Percentiles rank a stretch among this genome's conserved stretches.
These are phyloP conservation scores for Penicillium sp. DNA, from an alignment of 2,329 filamentous ascomycete genomes.

Conservation along the genomic window DNA sequence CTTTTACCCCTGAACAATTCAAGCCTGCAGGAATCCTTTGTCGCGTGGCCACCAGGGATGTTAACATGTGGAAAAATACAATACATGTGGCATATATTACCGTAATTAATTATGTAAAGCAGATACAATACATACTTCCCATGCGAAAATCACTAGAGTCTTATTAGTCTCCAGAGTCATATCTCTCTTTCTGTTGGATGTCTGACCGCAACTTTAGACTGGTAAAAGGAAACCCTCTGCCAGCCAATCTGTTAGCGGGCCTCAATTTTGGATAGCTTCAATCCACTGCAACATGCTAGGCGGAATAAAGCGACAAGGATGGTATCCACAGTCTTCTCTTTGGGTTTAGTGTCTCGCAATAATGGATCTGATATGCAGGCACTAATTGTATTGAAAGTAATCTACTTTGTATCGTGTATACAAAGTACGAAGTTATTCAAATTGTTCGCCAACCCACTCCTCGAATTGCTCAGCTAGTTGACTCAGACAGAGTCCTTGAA, in stretches of 20 bases:
- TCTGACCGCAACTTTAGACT: conserved; percentile 21
- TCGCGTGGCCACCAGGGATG: conserved; percentile 34
- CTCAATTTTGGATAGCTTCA: conserved; percentile 14
- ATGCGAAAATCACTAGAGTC: conserved; percentile 6
- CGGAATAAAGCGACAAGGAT: conserved; percentile 15
- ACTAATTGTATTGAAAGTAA: conserved; percentile 1
- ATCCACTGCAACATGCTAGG: conserved; percentile 8
- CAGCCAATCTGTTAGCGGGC: conserved; percentile 13
- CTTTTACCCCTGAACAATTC: conserved; percentile 7
- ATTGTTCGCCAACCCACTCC: background rate
- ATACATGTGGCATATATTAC: conserved; percentile 6
- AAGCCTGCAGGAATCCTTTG: conserved; percentile 16
- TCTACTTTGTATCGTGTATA: background rate
- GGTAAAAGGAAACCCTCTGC: conserved; percentile 12
- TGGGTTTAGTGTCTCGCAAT: conserved; percentile 1
- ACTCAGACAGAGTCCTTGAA: background rate
- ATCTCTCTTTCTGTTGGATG: conserved; percentile 8
- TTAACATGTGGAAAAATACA: conserved; percentile 2
- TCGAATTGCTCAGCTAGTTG: background rate
- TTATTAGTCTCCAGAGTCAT: background rate
- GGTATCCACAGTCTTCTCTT: background rate
- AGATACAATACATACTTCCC: background rate
- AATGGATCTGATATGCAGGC: conserved; percentile 3
- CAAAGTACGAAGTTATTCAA: background rate
- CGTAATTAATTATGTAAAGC: background rate